Evolutionary conservation across 2,329 filamentous ascomycete species (phyloP).

Genomic region (Sarocladium strictum): DNA sequence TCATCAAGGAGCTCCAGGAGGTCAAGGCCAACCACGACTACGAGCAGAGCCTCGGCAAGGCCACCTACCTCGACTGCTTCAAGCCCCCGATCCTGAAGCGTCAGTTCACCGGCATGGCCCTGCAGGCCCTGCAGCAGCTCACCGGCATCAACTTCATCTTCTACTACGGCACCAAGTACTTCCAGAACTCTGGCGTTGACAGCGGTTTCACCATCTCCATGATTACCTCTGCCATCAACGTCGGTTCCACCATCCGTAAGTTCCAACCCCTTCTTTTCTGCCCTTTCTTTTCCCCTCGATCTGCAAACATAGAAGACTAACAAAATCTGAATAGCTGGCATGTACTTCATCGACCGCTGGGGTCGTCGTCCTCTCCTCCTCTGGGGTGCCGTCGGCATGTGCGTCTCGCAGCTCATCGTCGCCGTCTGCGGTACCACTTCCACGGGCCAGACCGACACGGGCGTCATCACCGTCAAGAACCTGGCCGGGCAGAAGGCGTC

Average conservation of each 20-base stretch:
- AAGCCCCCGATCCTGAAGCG: constrained; percentile 10
- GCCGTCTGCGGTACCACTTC: constrained; percentile 52
- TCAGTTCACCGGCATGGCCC: constrained; percentile 33
- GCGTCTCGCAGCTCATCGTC: constrained; percentile 51
- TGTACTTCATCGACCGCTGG: constrained; percentile 31
- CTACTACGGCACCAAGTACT: constrained; percentile 35
- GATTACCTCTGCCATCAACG: constrained; percentile 34
- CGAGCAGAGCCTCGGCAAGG: constrained; percentile 29
- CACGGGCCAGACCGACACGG: constrained; percentile 42
- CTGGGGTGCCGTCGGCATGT: constrained; percentile 58
- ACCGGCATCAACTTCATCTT: constrained; percentile 22
- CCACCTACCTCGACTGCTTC: constrained; percentile 48
- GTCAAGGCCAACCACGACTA: constrained; percentile 59
- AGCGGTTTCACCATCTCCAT: constrained; percentile 31
- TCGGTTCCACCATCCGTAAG: constrained; percentile 26
- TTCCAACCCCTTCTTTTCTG: neutral
- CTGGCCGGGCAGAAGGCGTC: constrained; percentile 46
- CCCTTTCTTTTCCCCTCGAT: neutral
- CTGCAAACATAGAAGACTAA: neutral
- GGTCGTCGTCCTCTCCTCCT: constrained; percentile 56
- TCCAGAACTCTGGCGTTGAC: constrained; percentile 30
- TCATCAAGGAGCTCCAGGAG: constrained; percentile 32
- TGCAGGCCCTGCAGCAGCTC: constrained; percentile 50
- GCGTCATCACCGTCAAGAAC: constrained; percentile 44
- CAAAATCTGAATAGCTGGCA: constrained; percentile 17